Conservation (phyloP, 257 asterid genomes). For the Solanum habrochaites region DNA sequence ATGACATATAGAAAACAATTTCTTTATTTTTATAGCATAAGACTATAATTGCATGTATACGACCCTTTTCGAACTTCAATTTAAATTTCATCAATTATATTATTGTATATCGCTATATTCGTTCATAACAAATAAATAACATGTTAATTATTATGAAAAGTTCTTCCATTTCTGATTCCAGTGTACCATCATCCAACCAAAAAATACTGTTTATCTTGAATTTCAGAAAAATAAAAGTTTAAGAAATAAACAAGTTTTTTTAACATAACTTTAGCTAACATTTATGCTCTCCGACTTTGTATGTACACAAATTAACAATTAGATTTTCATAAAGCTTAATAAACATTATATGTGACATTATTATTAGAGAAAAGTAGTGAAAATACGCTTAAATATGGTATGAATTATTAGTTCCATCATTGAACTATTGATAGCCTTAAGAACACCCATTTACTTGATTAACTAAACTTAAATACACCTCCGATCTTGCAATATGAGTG, state of each 20-base stretch:
- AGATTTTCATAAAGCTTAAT: too few species aligned
- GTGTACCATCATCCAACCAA: background rate
- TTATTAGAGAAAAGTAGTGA: background rate
- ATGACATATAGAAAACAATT: too few species aligned
- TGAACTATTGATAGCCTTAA: background rate
- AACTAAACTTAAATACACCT: too few species aligned
- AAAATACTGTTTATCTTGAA: background rate
- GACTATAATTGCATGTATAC: rapidly evolving
- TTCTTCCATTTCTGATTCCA: background rate
- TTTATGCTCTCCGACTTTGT: background rate
- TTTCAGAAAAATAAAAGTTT: too few species aligned
- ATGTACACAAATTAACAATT: too few species aligned
- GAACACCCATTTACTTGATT: background rate
- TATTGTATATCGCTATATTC: background rate
- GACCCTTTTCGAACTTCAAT: background rate
- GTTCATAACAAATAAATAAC: background rate
- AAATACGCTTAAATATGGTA: background rate
- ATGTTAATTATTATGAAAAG: background rate
- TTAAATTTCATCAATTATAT: background rate
- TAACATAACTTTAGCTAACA: too few species aligned
- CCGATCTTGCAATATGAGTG: too few species aligned
- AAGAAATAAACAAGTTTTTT: too few species aligned
- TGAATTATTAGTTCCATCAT: too few species aligned
- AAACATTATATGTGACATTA: too few species aligned
- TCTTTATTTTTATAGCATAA: too few species aligned